Conservation (phyloP, 2,329 filamentous ascomycete species). For the Apiospora arundinis region DNA sequence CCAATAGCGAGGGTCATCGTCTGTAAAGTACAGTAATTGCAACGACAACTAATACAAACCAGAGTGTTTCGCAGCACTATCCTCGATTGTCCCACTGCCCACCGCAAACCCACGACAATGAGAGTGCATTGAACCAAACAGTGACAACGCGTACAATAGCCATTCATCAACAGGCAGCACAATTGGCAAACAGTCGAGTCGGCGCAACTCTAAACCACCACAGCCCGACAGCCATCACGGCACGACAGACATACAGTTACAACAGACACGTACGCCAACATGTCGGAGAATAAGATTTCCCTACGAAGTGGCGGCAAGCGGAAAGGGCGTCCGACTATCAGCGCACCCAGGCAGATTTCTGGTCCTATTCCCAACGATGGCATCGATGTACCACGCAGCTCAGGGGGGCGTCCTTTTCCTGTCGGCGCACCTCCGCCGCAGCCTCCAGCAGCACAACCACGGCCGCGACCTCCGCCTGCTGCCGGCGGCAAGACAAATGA, state of each 20-base stretch:
- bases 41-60: neutral
- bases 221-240: neutral
- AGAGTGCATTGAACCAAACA: neutral
- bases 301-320: conserved; percentile 66
- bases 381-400: conserved; percentile 43
- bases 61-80: neutral
- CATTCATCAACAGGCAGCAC: neutral
- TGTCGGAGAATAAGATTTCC: conserved; percentile 70
- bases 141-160: neutral
- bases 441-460: conserved; percentile 38
- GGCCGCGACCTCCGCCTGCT: conserved; percentile 56
- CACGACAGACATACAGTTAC: neutral
- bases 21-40: neutral
- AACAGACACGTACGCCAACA: conserved; percentile 38
- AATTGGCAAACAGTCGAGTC: neutral
- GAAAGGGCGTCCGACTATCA: conserved; percentile 66
- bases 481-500: conserved; percentile 73
- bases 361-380: conserved; percentile 62
- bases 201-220: neutral
- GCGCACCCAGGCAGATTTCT: conserved; percentile 68
- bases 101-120: neutral
- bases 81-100: neutral
- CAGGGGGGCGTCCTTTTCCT: conserved; percentile 40
- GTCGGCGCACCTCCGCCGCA: conserved; percentile 29
- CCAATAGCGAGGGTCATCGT: neutral